Evolutionary conservation across 106 monocot species (phyloP).

Genomic region (Chionographis japonica): DNA sequence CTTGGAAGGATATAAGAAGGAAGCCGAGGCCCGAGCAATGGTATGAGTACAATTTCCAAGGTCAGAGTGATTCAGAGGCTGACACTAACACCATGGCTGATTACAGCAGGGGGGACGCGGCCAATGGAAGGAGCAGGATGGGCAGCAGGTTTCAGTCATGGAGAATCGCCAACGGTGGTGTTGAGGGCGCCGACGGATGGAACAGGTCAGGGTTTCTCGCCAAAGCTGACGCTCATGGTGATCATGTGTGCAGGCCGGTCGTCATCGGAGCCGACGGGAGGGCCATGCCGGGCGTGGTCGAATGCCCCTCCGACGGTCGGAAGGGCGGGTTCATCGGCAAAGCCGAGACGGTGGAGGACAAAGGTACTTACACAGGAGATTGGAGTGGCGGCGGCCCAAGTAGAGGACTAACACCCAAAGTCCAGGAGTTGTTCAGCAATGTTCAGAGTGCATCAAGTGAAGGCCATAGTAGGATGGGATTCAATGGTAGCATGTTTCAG

Average conservation of each 20-base stretch:
- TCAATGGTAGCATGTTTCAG: not conserved
- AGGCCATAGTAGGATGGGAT: not conserved
- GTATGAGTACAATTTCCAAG: not conserved
- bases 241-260: constrained; percentile 6
- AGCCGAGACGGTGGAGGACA: too few relatives aligned
- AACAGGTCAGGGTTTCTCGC: not conserved
- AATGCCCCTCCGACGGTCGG: not conserved
- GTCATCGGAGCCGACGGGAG: not conserved
- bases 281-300: not conserved
- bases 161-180: not conserved
- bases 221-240: not conserved
- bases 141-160: constrained; percentile 2
- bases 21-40: not conserved
- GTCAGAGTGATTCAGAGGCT: too few relatives aligned
- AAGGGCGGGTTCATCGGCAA: not conserved
- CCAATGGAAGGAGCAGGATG: not conserved
- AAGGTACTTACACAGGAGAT: too few relatives aligned
- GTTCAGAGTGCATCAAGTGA: constrained; percentile 6
- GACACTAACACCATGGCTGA: not conserved
- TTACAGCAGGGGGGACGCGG: not conserved
- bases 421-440: not conserved
- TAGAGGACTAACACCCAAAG: not conserved
- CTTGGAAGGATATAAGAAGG: not conserved
- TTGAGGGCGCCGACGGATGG: not conserved
- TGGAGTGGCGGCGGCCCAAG: too few relatives aligned